Conservation (phyloP, 1,139 yeast species). For the Spathaspora sp. region DNA sequence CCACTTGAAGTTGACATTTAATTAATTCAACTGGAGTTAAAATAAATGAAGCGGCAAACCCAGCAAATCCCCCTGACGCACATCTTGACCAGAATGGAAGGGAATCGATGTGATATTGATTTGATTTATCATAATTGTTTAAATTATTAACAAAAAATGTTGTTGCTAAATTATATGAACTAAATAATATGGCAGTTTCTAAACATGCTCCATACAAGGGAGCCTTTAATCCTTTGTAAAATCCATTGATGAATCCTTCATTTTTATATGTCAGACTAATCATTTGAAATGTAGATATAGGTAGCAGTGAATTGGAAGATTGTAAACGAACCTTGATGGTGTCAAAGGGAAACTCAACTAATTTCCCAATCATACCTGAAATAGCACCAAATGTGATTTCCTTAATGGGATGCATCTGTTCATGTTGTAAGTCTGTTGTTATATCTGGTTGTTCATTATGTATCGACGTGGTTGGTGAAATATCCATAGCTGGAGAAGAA, state of each 20-base stretch:
- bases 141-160: constrained; percentile 56
- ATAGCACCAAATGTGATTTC: constrained; percentile 49
- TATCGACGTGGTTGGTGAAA: not conserved
- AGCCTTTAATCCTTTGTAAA: constrained; percentile 66
- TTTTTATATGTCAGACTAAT: constrained; percentile 55
- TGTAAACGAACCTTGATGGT: constrained; percentile 89
- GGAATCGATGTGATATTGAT: constrained; percentile 15
- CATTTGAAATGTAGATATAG: constrained; percentile 56
- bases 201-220: constrained; percentile 87
- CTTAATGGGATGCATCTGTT: constrained; percentile 26
- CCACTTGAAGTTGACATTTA: constrained; percentile 87
- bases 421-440: constrained; percentile 4
- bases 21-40: constrained; percentile 87
- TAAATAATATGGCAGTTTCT: constrained; percentile 62
- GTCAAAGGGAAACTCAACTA: constrained; percentile 89
- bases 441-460: not conserved
- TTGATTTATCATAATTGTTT: constrained; percentile 7
- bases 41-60: constrained; percentile 78
- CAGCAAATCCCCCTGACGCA: constrained; percentile 77
- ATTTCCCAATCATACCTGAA: constrained; percentile 81
- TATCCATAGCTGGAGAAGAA: not conserved
- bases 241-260: constrained; percentile 62
- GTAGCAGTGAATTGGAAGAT: constrained; percentile 30
- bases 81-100: constrained; percentile 44
- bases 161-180: constrained; percentile 64